Base-by-base conservation (phyloP, 805 yeast genomes). In the Starmerella vitae region DNA sequence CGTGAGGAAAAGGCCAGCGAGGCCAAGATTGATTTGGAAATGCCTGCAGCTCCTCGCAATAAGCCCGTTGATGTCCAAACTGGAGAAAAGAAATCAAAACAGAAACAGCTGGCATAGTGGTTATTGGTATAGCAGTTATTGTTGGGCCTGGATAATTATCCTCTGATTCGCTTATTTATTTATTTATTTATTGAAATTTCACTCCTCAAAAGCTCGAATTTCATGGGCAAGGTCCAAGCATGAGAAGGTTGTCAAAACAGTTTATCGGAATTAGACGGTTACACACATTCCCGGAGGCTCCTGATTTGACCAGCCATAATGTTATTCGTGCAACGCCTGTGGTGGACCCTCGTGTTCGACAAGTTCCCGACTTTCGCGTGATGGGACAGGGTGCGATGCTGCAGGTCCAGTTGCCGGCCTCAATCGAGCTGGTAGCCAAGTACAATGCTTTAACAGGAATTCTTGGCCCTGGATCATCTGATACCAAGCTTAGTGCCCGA, bases 351-450 rank as follows among this genome's bases (percentile, higher is more conserved):
- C 37, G 44, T 7, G 38, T 29, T 20, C 49, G 48, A 7, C 43
- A 36, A 28, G 32, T 29, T 20, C 41, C 53, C 13, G 26, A 38
- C 18, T 44, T 51, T 41, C 36, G 27, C 15, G 46, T 44, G 13
- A 30, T 49, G 14, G 53, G 91, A 83, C 96, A 97, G 82, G 58
- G 79, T 81, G 54, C 80, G 76, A 63, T 91, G 84, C 65, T 91
- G 94, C 55, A 91, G 66, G 60, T 88, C 81, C 63, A 84, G 67
- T 50, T 91, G 66, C 97, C 54, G 27, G 43, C 55, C 20, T 42
- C 49, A 18, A 37, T 41, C 10, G 46, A 41, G 34, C 39, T 51
- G 5, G 28, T 25, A 5, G 50, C 53, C 9, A 42, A 40, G 21
- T 43, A 54, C 15, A 44, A 45, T 30, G 33, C 42, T 13, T 46